These are phyloP conservation scores for Paramyrothecium sp. DNA, from an alignment of 2,329 filamentous ascomycete genomes.

Conservation along the genomic window DNA sequence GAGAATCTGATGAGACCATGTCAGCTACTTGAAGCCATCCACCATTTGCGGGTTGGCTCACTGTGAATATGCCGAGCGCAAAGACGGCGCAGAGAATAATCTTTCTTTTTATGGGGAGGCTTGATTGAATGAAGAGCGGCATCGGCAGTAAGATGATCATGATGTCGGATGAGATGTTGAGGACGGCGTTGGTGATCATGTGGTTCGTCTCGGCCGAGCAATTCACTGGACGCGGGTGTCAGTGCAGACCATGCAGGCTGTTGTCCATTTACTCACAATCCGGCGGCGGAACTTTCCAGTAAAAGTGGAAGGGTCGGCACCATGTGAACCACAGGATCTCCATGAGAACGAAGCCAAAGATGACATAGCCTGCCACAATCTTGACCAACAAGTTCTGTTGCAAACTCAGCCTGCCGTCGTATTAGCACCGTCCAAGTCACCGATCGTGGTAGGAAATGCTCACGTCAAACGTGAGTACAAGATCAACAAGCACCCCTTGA, in stretches of 20 bases:
- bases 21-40: background rate
- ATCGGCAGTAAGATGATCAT: constrained; percentile 57
- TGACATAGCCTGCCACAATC: constrained; percentile 42
- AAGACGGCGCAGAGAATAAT: constrained; percentile 45
- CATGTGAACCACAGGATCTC: constrained; percentile 49
- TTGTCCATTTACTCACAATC: constrained; percentile 30
- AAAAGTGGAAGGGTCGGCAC: constrained; percentile 51
- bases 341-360: constrained; percentile 40
- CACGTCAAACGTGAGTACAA: constrained; percentile 53
- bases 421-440: rapidly evolving
- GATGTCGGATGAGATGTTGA: constrained; percentile 59
- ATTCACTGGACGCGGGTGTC: constrained; percentile 8
- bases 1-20: constrained; percentile 11
- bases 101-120: constrained; percentile 49
- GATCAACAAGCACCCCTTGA: constrained; percentile 52
- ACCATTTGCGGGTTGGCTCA: constrained; percentile 13
- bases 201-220: constrained; percentile 55
- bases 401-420: constrained; percentile 33
- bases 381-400: constrained; percentile 42
- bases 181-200: constrained; percentile 53
- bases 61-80: constrained; percentile 42
- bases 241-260: background rate
- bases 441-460: constrained; percentile 11
- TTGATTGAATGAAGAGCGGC: constrained; percentile 47
- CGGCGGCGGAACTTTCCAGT: constrained; percentile 44